Conservation (phyloP, 129 eudicot genomes). For the Erigeron canadensis region DNA sequence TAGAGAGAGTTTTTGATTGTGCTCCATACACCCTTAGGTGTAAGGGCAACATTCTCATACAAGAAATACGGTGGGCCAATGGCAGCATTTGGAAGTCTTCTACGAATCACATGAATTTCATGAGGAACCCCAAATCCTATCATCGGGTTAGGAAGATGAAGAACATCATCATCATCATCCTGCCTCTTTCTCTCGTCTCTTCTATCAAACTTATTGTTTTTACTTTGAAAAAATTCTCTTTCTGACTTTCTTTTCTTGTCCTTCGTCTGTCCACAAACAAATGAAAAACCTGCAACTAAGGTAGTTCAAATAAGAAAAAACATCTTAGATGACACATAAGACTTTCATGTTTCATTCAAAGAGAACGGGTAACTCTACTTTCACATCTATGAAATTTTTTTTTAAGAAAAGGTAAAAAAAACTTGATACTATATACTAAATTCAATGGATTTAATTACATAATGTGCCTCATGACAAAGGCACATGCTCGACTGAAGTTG, state of each 20-base stretch:
- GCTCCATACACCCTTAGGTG: constrained; percentile 27
- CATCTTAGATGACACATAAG: not conserved
- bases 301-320: not conserved
- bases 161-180: constrained; percentile 1
- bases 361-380: too few species aligned
- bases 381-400: too few species aligned
- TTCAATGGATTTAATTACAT: too few species aligned
- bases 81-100: not conserved
- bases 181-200: constrained; percentile 9
- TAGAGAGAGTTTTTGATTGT: not conserved
- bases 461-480: too few species aligned
- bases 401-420: too few species aligned
- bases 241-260: constrained; percentile 26
- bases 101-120: not conserved
- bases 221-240: constrained; percentile 2
- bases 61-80: constrained; percentile 10
- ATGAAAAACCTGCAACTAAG: not conserved
- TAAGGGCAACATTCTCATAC: constrained; percentile 1
- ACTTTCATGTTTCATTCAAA: too few species aligned
- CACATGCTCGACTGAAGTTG: too few species aligned
- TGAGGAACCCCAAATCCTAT: constrained; percentile 2
- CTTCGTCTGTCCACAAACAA: constrained; percentile 18
- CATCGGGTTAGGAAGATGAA: constrained; percentile 16
- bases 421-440: too few species aligned
- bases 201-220: not conserved